A percentile compares a stretch with the other conserved stretches of the same genome.
These are phyloP conservation scores for Penicillium verrucosum DNA, from an alignment of 2,329 filamentous ascomycete species.

Conservation along the genomic window DNA sequence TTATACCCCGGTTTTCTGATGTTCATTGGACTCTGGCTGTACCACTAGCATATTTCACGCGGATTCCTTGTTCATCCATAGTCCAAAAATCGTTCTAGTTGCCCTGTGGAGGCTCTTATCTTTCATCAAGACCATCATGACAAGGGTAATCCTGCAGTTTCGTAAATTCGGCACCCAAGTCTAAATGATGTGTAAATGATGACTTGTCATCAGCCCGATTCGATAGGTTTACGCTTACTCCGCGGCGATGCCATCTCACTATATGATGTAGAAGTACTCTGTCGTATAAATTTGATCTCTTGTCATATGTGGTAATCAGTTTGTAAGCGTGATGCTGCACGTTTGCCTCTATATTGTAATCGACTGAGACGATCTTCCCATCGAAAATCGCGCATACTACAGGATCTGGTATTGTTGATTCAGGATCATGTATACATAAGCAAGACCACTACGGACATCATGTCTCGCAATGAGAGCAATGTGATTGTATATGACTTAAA, in stretches of 20 bases:
- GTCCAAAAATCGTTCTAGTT: slow-evolving; percentile 16
- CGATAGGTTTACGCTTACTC: neutral
- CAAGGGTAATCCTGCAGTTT: no score
- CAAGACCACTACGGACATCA: neutral
- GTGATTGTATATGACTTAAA: neutral
- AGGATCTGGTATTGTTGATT: neutral
- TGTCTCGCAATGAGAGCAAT: neutral
- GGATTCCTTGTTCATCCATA: slow-evolving; percentile 18
- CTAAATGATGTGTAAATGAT: neutral
- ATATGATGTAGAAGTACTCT: neutral
- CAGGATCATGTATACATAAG: neutral
- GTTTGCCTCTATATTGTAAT: neutral
- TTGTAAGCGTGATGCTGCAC: slow-evolving; percentile 8
- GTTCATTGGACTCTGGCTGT: slow-evolving; percentile 30
- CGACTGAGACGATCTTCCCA: neutral
- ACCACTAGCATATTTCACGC: slow-evolving; percentile 22
- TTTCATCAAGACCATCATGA: neutral
- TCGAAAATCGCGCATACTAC: slow-evolving; percentile 9
- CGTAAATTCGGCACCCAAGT: neutral
- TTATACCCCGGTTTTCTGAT: slow-evolving; percentile 31
- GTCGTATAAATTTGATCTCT: neutral
- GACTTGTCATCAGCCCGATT: slow-evolving; percentile 5
- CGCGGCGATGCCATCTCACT: neutral
- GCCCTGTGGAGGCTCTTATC: neutral
- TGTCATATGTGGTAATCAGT: neutral